Evolutionary conservation across 441 rosid genomes (phyloP), one percentile per base, ranked within the genome.

Genomic region (Geranium incanum): DNA sequence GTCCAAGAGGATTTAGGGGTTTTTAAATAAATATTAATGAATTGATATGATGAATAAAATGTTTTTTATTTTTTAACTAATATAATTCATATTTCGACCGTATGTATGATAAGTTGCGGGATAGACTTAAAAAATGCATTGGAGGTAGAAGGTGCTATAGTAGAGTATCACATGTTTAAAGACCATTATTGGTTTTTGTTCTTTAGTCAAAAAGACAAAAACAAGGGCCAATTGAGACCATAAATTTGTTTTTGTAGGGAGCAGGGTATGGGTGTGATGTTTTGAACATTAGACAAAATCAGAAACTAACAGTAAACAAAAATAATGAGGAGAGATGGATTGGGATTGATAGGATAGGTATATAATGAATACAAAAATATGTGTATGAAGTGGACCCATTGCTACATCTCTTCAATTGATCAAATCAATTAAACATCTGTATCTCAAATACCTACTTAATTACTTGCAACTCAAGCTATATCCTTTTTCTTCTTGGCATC

Each of bases 241-340:
- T 52, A 3, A 12, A 52, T 52, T 52, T 52, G 59, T 52, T n/a
- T n/a, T 5, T 52, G 59, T 52, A 52, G 0, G 63, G 62, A 28
- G 33, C 11, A 9, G 64, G 19, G 64, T 59, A 28, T 28, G 13
- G 64, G 33, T 18, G 64, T 59, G 64, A 7, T 18, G 33, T 59
- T 59, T 59, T 59, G 64, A 59, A 59, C 28, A 59, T 7, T 18
- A 59, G 64, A 18, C 64, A 59, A 59, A 59, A 59, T 59, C 28
- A 59, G 33, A 59, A 59, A 59, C 64, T 59, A 59, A 19, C 23
- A 59, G 64, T 59, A 18, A 16, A 59, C 23, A 59, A 6, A 18
- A 59, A 18, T 18, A 11, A 59, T 18, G 9, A 28, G 3, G 50
- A 1, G 50, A 43, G 60, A 52, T n/a, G 60, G 60, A 52, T 52